These are phyloP conservation scores for Mycena vulgaris DNA, from an alignment of 768 basidiomycete species.

Conservation along the genomic window DNA sequence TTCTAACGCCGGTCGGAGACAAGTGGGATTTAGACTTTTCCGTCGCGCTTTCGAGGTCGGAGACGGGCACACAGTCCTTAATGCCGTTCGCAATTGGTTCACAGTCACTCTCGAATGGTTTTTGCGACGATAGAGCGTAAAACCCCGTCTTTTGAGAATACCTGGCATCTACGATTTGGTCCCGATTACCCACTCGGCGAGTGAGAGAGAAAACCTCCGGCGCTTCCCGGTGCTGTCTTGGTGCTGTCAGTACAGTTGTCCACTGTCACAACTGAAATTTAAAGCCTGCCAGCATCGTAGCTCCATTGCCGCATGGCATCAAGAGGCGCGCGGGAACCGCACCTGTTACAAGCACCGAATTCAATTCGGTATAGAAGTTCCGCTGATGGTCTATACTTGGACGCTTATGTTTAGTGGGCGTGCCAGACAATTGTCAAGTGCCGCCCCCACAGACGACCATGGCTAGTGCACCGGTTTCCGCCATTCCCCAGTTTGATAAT, in stretches of 20 bases:
- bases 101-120: neutral
- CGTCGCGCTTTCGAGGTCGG: neutral
- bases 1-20: no score
- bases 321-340: conserved; percentile 1
- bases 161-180: no score
- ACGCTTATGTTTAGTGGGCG: conserved; percentile 8
- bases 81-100: neutral
- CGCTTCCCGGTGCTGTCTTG: no score
- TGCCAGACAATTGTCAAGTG: neutral
- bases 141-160: neutral
- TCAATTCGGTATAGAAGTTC: neutral
- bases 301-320: conserved; percentile 21
- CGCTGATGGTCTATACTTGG: conserved; percentile 16
- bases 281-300: conserved; percentile 4
- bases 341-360: neutral
- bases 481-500: conserved; percentile 56
- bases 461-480: neutral
- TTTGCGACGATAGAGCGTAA: conserved; percentile 1
- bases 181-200: no score
- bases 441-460: conserved; percentile 10
- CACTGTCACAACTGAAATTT: neutral
- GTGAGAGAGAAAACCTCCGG: no score
- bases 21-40: conserved; percentile 1
- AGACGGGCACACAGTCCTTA: no score
- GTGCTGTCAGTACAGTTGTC: no score